A percentile compares a stretch with the other conserved stretches of the same genome.
These are phyloP conservation scores for Plasmodium gonderi DNA, from an alignment of 169 alveolate genomes.

Conservation along the genomic window DNA sequence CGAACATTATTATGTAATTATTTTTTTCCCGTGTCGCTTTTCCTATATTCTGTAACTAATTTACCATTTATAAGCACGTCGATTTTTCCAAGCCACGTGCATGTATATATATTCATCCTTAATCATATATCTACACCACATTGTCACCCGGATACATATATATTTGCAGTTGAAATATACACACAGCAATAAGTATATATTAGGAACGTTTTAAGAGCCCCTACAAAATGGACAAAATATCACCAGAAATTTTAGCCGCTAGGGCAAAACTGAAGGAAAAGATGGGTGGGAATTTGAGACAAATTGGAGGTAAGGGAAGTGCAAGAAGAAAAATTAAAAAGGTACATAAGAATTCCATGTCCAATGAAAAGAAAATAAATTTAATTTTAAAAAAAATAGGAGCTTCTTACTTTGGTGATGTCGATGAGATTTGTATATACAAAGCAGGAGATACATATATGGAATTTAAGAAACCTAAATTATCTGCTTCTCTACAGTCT, in stretches of 20 bases:
- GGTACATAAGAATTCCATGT: constrained; percentile 88
- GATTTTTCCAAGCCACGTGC: no score
- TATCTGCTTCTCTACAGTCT: constrained; percentile 94
- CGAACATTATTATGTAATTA: no score
- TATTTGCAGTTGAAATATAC: no score
- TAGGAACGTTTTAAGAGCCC: no score
- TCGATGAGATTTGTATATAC: constrained; percentile 96
- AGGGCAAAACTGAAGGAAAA: constrained; percentile 94
- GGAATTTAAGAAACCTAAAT: constrained; percentile 94
- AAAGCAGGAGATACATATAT: constrained; percentile 94
- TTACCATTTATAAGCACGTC: no score
- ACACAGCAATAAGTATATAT: no score
- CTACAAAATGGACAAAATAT: constrained; percentile 82
- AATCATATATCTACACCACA: no score
- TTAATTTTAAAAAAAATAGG: constrained; percentile 93
- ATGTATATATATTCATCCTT: no score
- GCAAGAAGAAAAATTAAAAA: constrained; percentile 95
- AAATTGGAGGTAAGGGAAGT: constrained; percentile 97
- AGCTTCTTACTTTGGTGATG: constrained; percentile 93
- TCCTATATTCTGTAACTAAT: no score
- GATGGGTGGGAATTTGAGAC: constrained; percentile 91
- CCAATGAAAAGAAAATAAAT: constrained; percentile 95
- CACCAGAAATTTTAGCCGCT: constrained; percentile 93
- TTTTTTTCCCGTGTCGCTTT: no score
- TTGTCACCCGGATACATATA: no score